phyloP scores from a whole-genome alignment of 306 rosid species.

The Elaeagnus macrophylla region DNA sequence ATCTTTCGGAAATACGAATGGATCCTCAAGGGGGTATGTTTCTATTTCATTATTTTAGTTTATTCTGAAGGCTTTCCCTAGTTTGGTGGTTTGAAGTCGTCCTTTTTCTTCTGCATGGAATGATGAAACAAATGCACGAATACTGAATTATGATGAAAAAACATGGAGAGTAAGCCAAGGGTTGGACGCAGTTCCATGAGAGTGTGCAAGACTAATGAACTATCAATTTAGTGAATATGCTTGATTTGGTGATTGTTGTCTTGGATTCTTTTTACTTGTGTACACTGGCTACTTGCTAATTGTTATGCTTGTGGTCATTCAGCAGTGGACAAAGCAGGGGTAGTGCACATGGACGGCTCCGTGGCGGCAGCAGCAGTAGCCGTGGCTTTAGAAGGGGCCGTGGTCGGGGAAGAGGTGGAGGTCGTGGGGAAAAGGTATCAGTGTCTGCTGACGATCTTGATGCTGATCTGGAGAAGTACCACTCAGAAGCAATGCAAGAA shows the following conservation, averaged over 20 bases:
- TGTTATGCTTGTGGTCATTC: slow-evolving; percentile 16
- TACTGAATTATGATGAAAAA: too few species aligned
- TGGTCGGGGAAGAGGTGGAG: slow-evolving; percentile 35
- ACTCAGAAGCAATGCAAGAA: slow-evolving; percentile 69
- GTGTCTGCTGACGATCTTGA: slow-evolving; percentile 85
- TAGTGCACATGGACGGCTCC: slow-evolving; percentile 40
- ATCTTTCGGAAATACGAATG: slow-evolving; percentile 45
- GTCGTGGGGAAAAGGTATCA: slow-evolving; percentile 52
- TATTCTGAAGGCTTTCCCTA: background rate
- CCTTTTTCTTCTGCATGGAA: too few species aligned
- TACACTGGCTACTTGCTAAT: slow-evolving; percentile 3
- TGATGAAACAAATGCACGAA: too few species aligned
- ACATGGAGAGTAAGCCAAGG: too few species aligned
- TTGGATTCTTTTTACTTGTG: background rate
- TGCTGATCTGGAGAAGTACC: slow-evolving; percentile 95
- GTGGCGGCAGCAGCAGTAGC: slow-evolving; percentile 34
- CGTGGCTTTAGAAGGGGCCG: slow-evolving; percentile 48
- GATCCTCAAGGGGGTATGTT: slow-evolving; percentile 45
- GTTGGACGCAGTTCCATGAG: too few species aligned
- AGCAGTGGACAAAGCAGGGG: slow-evolving; percentile 66
- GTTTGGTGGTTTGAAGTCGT: too few species aligned
- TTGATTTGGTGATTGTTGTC: slow-evolving; percentile 2
- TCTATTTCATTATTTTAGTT: background rate
- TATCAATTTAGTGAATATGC: background rate
- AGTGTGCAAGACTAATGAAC: too few species aligned